Conservation (phyloP, 1,284 basidiomycete species). For the Ceratorhiza oryzae-sativae region DNA sequence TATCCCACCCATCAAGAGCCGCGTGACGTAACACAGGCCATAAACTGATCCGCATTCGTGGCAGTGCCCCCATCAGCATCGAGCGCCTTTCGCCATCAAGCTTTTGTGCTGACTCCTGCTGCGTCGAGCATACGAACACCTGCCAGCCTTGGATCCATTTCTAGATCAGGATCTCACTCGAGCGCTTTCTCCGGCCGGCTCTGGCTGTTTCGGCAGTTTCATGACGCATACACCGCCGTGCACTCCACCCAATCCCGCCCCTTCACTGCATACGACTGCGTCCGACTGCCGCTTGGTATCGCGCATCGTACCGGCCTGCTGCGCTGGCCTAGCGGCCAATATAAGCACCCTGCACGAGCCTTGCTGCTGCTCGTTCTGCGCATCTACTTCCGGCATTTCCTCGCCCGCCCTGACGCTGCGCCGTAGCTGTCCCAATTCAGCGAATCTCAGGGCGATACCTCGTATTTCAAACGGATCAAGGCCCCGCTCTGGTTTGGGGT, state of each 20-base stretch:
- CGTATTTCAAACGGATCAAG: background rate
- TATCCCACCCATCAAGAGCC: background rate
- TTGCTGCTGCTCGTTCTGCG: background rate
- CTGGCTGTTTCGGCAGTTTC: background rate
- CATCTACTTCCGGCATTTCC: background rate
- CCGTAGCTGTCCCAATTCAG: background rate
- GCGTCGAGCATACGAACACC: background rate
- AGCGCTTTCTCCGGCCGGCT: no score
- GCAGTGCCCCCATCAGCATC: constrained; percentile 10
- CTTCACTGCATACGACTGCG: background rate
- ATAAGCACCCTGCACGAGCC: background rate
- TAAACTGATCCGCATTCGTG: constrained; percentile 10
- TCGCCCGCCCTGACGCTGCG: background rate
- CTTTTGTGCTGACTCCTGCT: background rate
- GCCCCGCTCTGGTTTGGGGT: background rate
- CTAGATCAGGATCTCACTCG: background rate
- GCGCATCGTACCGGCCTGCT: background rate
- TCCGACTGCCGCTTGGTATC: background rate
- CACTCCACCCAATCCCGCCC: background rate
- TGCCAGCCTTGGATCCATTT: background rate
- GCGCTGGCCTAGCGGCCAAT: background rate
- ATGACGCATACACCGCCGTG: constrained; percentile 2
- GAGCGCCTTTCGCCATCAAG: background rate
- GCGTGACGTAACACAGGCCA: background rate
- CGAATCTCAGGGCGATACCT: background rate